Conservation (phyloP, 2,329 filamentous ascomycete species). For the Pseudogymnoascus sp. region DNA sequence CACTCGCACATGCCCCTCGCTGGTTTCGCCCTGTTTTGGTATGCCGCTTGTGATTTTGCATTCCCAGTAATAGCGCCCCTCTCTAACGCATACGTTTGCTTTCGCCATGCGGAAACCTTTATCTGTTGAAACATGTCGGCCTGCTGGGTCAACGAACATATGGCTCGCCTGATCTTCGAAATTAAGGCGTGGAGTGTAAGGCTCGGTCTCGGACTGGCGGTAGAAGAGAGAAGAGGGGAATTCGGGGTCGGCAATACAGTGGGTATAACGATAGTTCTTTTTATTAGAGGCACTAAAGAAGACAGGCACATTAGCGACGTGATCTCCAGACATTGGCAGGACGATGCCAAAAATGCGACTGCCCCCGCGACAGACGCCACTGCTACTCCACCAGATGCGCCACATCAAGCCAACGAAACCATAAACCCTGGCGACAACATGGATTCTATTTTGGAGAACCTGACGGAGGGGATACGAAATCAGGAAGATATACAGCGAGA, state of each 20-base stretch:
- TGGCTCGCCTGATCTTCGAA: slow-evolving; percentile 86
- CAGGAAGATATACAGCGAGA: slow-evolving; percentile 89
- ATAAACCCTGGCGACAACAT: slow-evolving; percentile 26
- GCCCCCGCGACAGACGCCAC: background rate
- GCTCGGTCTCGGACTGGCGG: slow-evolving; percentile 77
- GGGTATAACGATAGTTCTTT: slow-evolving; percentile 77
- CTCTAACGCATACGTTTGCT: slow-evolving; percentile 81
- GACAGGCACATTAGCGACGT: background rate
- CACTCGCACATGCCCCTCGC: slow-evolving; percentile 62
- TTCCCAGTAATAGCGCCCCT: slow-evolving; percentile 92
- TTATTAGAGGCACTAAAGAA: slow-evolving; percentile 51
- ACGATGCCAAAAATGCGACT: slow-evolving; percentile 24
- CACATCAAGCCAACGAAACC: background rate
- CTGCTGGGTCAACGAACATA: slow-evolving; percentile 73
- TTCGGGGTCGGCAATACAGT: slow-evolving; percentile 80
- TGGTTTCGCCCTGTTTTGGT: slow-evolving; percentile 30
- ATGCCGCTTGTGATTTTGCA: slow-evolving; percentile 80
- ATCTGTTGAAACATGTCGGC: slow-evolving; percentile 73
- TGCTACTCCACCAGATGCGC: background rate
- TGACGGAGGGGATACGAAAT: slow-evolving; percentile 67
- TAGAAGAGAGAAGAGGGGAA: slow-evolving; percentile 87
- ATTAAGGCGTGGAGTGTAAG: slow-evolving; percentile 77
- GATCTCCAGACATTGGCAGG: background rate
- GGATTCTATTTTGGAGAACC: slow-evolving; percentile 39
- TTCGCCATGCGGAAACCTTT: slow-evolving; percentile 89